Conservation (phyloP, 441 rosid species). For the Corymbia calophylla region DNA sequence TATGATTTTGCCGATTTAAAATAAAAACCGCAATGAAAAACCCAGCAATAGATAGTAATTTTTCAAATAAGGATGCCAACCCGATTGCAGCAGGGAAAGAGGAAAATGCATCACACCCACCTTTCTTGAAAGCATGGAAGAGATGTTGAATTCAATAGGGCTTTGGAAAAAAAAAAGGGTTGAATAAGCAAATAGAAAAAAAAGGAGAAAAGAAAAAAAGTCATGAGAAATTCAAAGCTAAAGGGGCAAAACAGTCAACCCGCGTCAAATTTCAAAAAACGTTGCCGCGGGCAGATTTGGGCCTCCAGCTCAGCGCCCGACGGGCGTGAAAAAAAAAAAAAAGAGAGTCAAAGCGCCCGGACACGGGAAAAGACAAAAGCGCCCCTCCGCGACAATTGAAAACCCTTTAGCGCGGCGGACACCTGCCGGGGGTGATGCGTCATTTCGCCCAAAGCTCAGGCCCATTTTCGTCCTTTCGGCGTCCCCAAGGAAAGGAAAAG, state of each 20-base stretch:
- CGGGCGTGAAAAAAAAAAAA: neutral
- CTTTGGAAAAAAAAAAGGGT: no score
- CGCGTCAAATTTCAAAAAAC: neutral
- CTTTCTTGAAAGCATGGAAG: neutral
- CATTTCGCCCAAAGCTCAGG: neutral
- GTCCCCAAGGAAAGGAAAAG: neutral
- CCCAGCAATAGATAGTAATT: neutral
- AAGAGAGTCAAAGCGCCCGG: conserved; percentile 4
- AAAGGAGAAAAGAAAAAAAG: neutral
- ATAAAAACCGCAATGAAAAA: accelerated
- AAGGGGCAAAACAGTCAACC: conserved; percentile 9
- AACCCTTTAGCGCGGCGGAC: neutral
- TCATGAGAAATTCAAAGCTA: neutral
- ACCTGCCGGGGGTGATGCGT: neutral
- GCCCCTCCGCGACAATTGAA: neutral
- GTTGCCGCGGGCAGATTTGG: neutral
- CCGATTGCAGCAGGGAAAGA: neutral
- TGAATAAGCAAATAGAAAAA: neutral
- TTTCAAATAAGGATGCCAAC: neutral
- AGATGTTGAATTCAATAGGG: neutral
- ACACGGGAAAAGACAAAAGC: no score
- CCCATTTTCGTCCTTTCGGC: neutral
- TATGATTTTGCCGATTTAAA: neutral
- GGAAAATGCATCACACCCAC: neutral
- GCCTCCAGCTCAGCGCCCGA: neutral